These are phyloP conservation scores for Talaromyces nanjingensis DNA, from an alignment of 495 filamentous ascomycete species.

Conservation along the genomic window DNA sequence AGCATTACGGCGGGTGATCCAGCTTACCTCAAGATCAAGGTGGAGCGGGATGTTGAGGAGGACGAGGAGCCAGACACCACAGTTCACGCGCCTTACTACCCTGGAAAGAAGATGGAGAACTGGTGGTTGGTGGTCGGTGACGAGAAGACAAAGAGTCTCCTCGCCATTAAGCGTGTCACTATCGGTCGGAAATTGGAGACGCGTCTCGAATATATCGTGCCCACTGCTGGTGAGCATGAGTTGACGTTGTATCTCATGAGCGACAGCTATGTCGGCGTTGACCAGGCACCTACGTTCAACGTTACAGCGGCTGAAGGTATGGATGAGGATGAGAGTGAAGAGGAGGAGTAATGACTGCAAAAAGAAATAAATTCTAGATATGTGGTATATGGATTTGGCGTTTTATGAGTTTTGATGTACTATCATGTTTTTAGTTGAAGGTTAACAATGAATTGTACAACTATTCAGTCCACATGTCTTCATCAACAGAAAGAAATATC, in stretches of 20 bases:
- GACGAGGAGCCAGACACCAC: conserved; percentile 71
- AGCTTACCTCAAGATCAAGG: conserved; percentile 75
- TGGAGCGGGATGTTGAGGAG: conserved; percentile 78
- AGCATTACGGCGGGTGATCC: conserved; percentile 72
- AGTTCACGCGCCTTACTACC: conserved; percentile 95
- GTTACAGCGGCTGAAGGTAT: conserved; percentile 84
- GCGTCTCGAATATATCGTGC: conserved; percentile 82
- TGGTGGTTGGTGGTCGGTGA: conserved; percentile 95
- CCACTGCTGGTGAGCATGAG: conserved; percentile 75
- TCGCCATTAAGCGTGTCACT: conserved; percentile 92
- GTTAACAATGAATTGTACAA: background rate
- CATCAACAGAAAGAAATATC: background rate
- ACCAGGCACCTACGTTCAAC: conserved; percentile 86
- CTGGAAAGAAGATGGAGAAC: conserved; percentile 88
- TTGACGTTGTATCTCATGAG: conserved; percentile 93
- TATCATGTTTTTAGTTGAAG: background rate
- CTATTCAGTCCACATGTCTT: background rate
- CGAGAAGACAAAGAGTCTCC: conserved; percentile 73
- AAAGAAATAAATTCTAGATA: conserved; percentile 12
- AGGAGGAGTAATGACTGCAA: conserved; percentile 46
- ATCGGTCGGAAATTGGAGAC: conserved; percentile 71
- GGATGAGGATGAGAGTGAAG: conserved; percentile 88
- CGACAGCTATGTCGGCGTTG: conserved; percentile 94
- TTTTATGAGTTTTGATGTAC: conserved; percentile 3
- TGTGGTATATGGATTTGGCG: background rate